A percentile compares a stretch with the other conserved stretches of the same genome.
Conservation (phyloP, 2,329 filamentous ascomycete species). For the Arthrobotrys iridis region DNA sequence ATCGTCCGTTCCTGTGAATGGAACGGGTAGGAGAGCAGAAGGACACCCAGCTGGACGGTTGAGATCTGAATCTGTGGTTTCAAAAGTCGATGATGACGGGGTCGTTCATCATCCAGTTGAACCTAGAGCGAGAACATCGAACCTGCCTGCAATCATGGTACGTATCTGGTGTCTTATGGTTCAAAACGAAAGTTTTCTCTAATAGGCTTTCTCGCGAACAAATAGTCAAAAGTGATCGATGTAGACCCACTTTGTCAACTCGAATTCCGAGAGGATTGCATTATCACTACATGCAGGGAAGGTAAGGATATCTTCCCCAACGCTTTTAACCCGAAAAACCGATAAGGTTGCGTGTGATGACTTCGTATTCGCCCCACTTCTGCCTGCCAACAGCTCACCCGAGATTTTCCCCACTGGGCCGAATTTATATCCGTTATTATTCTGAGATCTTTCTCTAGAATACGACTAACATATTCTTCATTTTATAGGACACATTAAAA, state of each 20-base stretch:
- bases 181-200: background rate
- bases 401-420: conserved; percentile 22
- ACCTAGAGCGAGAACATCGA: conserved; percentile 81
- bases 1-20: conserved; percentile 63
- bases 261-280: conserved; percentile 91
- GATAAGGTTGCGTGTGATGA: conserved; percentile 24
- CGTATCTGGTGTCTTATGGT: conserved; percentile 58
- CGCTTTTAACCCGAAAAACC: conserved; percentile 10
- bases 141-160: conserved; percentile 90
- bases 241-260: conserved; percentile 88
- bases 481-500: conserved; percentile 74
- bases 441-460: background rate
- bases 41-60: conserved; percentile 66
- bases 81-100: conserved; percentile 47
- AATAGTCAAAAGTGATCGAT: conserved; percentile 81
- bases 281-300: conserved; percentile 89
- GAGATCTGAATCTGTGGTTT: conserved; percentile 47
- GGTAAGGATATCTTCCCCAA: conserved; percentile 69
- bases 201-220: conserved; percentile 27
- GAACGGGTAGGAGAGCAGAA: conserved; percentile 70
- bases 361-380: background rate
- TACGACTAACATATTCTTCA: background rate
- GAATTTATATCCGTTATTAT: conserved; percentile 2
- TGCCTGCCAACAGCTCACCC: background rate
- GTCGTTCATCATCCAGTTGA: conserved; percentile 80